A percentile compares a stretch with the other conserved stretches of the same genome.
Evolutionary conservation across 192 early-diverging fungal species (phyloP).

Genomic region (Phlyctochytrium planicorne): DNA sequence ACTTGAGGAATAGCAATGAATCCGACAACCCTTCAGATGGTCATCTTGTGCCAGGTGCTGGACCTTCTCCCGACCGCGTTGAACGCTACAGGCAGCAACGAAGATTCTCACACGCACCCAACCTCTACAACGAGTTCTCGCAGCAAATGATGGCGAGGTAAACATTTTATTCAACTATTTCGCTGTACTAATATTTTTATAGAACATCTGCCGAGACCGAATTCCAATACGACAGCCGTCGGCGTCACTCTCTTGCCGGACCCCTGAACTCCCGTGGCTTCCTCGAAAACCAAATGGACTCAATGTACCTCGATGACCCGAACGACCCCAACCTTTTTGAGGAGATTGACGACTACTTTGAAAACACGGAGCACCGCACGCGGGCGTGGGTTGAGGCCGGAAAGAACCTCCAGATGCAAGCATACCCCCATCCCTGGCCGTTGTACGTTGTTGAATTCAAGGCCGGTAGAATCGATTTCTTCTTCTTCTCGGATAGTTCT

Average conservation of each 20-base stretch:
- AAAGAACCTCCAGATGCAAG: conserved; percentile 57
- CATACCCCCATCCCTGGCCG: conserved; percentile 51
- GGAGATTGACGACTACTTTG: conserved; percentile 67
- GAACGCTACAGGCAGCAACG: conserved; percentile 52
- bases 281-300: conserved; percentile 39
- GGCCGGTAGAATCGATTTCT: conserved; percentile 80
- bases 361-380: conserved; percentile 60
- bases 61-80: conserved; percentile 44
- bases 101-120: conserved; percentile 58
- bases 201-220: conserved; percentile 3
- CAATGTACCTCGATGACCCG: conserved; percentile 29
- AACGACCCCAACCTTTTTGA: conserved; percentile 38
- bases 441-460: conserved; percentile 88
- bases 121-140: conserved; percentile 39
- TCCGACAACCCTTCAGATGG: conserved; percentile 1
- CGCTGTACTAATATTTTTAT: neutral
- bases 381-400: conserved; percentile 58
- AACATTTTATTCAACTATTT: conserved; percentile 9
- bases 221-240: conserved; percentile 27
- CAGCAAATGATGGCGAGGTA: conserved; percentile 29
- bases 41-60: conserved; percentile 4
- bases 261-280: conserved; percentile 32
- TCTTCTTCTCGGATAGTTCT: conserved; percentile 62
- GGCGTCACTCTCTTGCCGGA: conserved; percentile 54
- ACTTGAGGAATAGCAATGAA: conserved; percentile 9